Evolutionary conservation across 768 basidiomycete species (phyloP), one percentile per base, ranked within the genome.

Genomic region (Xanthoconium stramineum): DNA sequence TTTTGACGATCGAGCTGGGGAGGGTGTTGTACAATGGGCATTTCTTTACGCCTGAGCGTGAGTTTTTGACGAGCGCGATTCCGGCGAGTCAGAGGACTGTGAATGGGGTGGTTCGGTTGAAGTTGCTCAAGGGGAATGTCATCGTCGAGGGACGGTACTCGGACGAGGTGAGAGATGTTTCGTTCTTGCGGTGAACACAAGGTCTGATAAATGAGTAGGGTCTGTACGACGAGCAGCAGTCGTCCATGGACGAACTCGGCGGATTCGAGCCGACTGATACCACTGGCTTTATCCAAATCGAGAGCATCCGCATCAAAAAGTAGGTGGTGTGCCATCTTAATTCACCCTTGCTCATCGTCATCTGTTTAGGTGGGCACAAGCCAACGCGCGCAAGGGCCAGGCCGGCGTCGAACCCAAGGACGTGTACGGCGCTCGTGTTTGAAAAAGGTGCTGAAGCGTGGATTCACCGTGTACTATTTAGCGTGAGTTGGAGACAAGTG

Each of bases 11-110:
- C 65, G 88, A 89, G 70, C 80, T 98, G 53, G 86, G 91, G 72
- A 80, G 87, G 63, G 95, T 99, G 67, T 78, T 99, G 47, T 98
- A 99, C 81, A 98, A 98, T 69, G 97, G 96, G 37, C 94, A 96
- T 77, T 98, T 94, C 85, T 99, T 98, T 83, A 96, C 94, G n/a
- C 95, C 97, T 45, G 97, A 98, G 76, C 83, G 96, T 61, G 97
- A 98, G 75, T 98, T 98, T 68, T 77, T 98, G 67, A 88, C 87
- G 43, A 85, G 87, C 66, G 83, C 90, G 52, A 93, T 98, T 69
- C 93, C 94, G 5, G 86, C 93, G 40, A 93, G 90, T 72, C 97
- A 99, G 78, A 82, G 90, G 74, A 97, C 94, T 28, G 97, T 99
- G 61, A 98, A 98, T 66, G 97, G 97, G 45, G 71, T 88, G 45